Base-by-base conservation (phyloP, 768 basidiomycete species). In the Pilatotrama ljubarskyi region DNA sequence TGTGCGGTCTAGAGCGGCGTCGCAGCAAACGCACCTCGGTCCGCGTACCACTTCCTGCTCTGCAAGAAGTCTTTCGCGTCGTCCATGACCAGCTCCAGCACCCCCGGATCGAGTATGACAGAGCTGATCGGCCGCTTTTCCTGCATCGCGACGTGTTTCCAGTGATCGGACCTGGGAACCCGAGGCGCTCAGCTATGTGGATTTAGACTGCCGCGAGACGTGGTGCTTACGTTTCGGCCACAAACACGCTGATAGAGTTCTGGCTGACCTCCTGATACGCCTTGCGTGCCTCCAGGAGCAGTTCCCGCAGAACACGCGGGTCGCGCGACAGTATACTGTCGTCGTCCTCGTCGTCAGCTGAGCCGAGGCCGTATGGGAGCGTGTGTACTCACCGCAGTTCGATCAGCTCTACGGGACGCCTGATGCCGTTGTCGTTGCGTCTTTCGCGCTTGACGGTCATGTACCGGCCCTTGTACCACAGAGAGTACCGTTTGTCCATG, bases 41-140 rank as follows among this genome's bases (percentile, higher is more conserved):
- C 82, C 1, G 80, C 67, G 63, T 93, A 93, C 91, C 91, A 93
- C 18, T 73, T 57, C 64, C 85, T 88, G 64, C 84, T 88, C 10
- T 71, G 70, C 53, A 92, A 72, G 64, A 93, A 93, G 65, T 91
- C 88, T 7, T 74, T 75, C 9, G 87, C 87, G 67, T 93, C 91
- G 2, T 83, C 77, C 9, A 91, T 68, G 0, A 93, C 72, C 22
- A 83, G 65, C 32, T 90, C 85, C 53, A 84, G 82, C 47, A 90
- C 75, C 0, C 88, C 87, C 9, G 83, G 84, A 52, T 91, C 87
- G 15, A 92, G 75, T 35, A 91, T 80, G 55, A 92, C 85, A 1
- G 89, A 90, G 14, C 75, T 73, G 14, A 89, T 70, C 10, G 86
- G 80, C 5, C 90, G 84, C 68, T 89, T 91, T 18, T 83, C 80